Conservation (phyloP, 805 yeast genomes). For the Kodamaea restingae region DNA sequence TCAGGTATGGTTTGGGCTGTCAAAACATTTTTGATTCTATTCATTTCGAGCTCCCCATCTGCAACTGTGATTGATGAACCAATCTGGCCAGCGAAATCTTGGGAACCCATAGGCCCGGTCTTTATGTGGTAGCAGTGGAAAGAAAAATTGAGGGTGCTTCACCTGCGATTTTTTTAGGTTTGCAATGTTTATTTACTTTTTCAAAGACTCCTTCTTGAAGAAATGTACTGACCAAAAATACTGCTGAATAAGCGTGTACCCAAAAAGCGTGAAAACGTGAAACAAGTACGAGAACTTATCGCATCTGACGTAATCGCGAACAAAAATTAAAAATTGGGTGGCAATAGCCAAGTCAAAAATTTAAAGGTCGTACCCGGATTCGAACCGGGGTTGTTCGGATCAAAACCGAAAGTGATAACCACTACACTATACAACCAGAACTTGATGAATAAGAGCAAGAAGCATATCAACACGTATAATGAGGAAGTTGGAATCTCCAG, state of each 20-base stretch:
- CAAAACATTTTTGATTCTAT: neutral
- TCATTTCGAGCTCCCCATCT: no score
- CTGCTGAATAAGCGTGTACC: no score
- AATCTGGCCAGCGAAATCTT: neutral
- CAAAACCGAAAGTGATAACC: conserved; percentile 80
- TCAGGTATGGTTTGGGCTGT: conserved; percentile 10
- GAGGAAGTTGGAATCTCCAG: no score
- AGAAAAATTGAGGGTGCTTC: neutral
- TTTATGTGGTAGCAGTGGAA: neutral
- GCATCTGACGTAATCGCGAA: no score
- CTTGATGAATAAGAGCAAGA: neutral
- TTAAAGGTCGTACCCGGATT: conserved; percentile 78
- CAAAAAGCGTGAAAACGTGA: no score
- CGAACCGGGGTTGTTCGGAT: conserved; percentile 82
- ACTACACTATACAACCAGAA: conserved; percentile 60
- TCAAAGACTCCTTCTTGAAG: no score
- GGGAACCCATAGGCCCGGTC: conserved; percentile 1
- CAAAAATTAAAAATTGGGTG: no score
- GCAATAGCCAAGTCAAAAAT: no score
- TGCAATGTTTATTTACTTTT: neutral
- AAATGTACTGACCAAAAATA: no score
- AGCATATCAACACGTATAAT: no score
- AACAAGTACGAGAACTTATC: no score
- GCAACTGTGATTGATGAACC: neutral
- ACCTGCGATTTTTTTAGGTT: neutral